Evolutionary conservation across 129 eudicot genomes (phyloP), one percentile per base, ranked within the genome.

Genomic region (Flaveria bidentis): DNA sequence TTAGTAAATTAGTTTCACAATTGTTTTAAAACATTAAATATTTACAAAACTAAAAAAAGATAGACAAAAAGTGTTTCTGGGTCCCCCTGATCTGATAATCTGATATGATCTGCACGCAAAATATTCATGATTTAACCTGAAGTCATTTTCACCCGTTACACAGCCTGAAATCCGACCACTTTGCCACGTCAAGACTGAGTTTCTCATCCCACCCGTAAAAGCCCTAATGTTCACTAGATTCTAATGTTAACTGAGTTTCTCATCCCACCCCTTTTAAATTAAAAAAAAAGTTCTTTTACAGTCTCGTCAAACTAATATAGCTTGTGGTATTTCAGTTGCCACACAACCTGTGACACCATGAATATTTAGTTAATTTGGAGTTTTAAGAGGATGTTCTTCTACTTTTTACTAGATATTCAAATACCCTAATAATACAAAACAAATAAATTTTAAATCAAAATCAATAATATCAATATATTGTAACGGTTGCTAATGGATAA

Each of bases 391-490:
- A 61, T 20, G 26, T 5, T 46, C 47, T 22, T 26, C 69, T 61
- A 57, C 17, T 16, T n/a, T 10, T 66, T 52, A 12, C 26, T 41
- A 22, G 39, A 67, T 15, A 52, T 76, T 42, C 9, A 73, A 73
- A 73, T 41, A 73, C 28, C 77, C 14, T 53, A 71, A 71, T 42
- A 46, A 47, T 64, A 75, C 15, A 61, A 61, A 44, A 26, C 16
- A 60, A 42, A 60, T 0, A 2, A 14, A 1, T 70, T n/a, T 18
- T 53, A 18, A 57, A 57, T 20, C 63, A 57, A 20, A 57, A 20
- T 39, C 67, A 39, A 73, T 56, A 15, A 74, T 4, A 74, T 57
- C 26, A 41, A 74, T 74, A 46, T 74, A 36, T 61, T 61, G 61
- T 75, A 63, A 75, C 6, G 16, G 15, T 67, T 23, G 55, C 58